Evolutionary conservation across 2,329 filamentous ascomycete genomes (phyloP), one percentile per base, ranked within the genome.

Genomic region (Aspergillus uvarum): DNA sequence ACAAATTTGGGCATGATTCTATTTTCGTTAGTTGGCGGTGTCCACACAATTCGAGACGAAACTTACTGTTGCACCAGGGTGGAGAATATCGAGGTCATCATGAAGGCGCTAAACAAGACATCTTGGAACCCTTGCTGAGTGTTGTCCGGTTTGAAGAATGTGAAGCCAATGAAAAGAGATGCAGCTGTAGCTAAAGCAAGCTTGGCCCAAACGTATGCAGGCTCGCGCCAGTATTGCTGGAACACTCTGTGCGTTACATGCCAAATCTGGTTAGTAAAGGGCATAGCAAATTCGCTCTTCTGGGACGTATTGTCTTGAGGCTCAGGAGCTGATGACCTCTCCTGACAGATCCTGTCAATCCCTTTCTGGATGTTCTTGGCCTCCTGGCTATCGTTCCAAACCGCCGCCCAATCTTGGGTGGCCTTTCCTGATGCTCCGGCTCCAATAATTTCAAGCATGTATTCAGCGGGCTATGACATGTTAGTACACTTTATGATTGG

Each of bases 151-250:
- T 86, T 83, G 82, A 85, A 91, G 77, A 95, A 92, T 56, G 89
- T 88, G 74, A 93, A 92, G 31, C 91, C 91, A 68, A 95, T 90
- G 74, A 94, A 94, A 6, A 75, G 93, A 87, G 76, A 82, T 62
- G 71, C 73, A 35, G 71, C 76, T 12, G 83, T 79, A 70, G 88
- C 91, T n/a, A 96, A 85, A 5, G 84, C 79, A 1, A 84, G 75
- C 80, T 96, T 96, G 66, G 89, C 87, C 80, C 92, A 95, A 73
- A 96, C 91, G 79, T 96, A 95, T 2, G 87, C 85, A 0, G 92
- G 92, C 1, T 88, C 92, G 61, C 92, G 88, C 91, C 92, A 96
- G 82, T 94, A 95, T 73, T 95, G 90, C 74, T 94, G 86, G 79
- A 94, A 94, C 31, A 93, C 89, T 69, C 92, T 90, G 65, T 83